Conservation (phyloP, 257 asterid genomes). For the Plantago ovata region DNA sequence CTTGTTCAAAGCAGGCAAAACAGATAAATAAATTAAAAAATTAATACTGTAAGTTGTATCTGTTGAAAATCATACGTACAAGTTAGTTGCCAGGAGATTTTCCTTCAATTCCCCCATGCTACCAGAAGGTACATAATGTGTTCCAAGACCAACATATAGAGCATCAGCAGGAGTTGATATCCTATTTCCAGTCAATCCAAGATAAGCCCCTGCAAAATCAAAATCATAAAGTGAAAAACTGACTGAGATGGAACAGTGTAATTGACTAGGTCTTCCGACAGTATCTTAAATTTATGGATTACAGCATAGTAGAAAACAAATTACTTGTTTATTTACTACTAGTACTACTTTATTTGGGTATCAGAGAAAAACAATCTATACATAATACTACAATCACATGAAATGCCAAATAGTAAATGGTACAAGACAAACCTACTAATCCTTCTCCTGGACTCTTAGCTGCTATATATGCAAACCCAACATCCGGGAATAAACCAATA, state of each 20-base stretch:
- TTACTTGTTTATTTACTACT: background rate
- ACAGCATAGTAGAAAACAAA: no score
- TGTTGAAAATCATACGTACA: conserved; percentile 53
- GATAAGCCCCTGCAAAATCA: conserved; percentile 77
- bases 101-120: conserved; percentile 60
- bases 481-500: conserved; percentile 95
- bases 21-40: background rate
- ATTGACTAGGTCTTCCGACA: conserved; percentile 11
- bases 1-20: background rate
- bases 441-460: conserved; percentile 98
- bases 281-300: background rate
- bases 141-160: conserved; percentile 82
- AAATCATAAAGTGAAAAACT: conserved; percentile 1
- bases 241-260: conserved; percentile 7
- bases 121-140: conserved; percentile 86
- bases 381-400: conserved; percentile 1
- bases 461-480: conserved; percentile 92
- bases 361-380: background rate
- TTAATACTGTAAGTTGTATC: no score
- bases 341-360: background rate
- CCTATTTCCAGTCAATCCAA: conserved; percentile 91
- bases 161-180: conserved; percentile 96
- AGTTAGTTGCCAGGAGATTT: conserved; percentile 54
- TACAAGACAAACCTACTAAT: conserved; percentile 63
- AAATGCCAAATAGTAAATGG: conserved; percentile 12